Evolutionary conservation across 495 filamentous ascomycete genomes (phyloP).

Genomic region (Bathelium albidoporum): DNA sequence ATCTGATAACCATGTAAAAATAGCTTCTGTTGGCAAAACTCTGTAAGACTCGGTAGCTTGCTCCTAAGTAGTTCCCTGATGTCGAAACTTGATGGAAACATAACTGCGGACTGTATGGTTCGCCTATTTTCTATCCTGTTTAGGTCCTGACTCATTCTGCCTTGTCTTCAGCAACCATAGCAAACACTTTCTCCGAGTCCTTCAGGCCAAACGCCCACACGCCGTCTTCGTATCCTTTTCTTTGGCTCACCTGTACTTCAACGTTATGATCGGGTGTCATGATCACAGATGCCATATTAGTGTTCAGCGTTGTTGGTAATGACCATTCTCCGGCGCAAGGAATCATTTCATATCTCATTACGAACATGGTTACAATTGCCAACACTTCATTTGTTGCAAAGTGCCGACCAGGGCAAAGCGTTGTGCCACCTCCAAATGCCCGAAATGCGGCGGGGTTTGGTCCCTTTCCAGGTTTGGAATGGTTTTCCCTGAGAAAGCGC

Average conservation of each 20-base stretch:
- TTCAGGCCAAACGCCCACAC: background rate
- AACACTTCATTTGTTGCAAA: conserved; percentile 18
- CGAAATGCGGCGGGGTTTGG: conserved; percentile 15
- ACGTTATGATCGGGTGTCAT: background rate
- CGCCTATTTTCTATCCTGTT: background rate
- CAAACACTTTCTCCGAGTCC: conserved; percentile 1
- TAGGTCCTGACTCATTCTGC: background rate
- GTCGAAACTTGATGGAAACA: background rate
- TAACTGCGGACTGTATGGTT: background rate
- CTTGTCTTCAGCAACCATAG: background rate
- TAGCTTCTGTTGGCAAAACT: too few relatives aligned
- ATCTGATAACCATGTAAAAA: too few relatives aligned
- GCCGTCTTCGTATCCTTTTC: background rate
- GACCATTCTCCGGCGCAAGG: background rate
- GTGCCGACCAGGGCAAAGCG: conserved; percentile 19
- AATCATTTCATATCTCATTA: conserved; percentile 13
- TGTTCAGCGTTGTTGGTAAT: background rate
- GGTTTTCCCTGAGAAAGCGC: conserved; percentile 11
- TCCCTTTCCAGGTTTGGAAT: conserved; percentile 6
- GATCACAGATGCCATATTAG: background rate
- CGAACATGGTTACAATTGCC: conserved; percentile 13
- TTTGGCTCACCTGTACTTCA: background rate
- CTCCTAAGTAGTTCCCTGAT: too few relatives aligned
- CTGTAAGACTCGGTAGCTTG: too few relatives aligned
- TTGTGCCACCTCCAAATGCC: conserved; percentile 14